Evolutionary conservation across 2,329 filamentous ascomycete species (phyloP).

Genomic region (Knoxdaviesia capensis): DNA sequence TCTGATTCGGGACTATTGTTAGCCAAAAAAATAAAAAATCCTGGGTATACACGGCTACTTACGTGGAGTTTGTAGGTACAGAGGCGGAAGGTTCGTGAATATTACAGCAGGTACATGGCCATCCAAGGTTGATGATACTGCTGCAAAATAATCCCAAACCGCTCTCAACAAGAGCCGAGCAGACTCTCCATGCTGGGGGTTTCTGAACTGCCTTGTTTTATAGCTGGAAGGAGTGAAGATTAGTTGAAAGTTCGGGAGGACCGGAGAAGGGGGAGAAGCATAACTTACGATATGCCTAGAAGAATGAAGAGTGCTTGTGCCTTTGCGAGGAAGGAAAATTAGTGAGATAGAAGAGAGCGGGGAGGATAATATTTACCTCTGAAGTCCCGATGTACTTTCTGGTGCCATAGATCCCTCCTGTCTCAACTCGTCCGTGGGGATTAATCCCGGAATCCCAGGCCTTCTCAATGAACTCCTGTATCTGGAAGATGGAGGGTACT

Average conservation of each 20-base stretch:
- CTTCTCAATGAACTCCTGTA: constrained; percentile 71
- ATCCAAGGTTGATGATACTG: no score
- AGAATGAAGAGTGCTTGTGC: constrained; percentile 60
- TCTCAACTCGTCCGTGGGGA: constrained; percentile 51
- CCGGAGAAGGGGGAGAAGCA: no score
- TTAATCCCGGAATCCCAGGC: constrained; percentile 84
- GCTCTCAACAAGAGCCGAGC: no score
- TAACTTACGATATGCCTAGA: constrained; percentile 41
- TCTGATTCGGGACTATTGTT: constrained; percentile 19
- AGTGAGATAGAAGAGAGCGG: no score
- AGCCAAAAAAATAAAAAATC: no score
- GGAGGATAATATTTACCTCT: constrained; percentile 33
- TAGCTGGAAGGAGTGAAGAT: no score
- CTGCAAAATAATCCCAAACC: no score
- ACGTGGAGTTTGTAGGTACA: constrained; percentile 78
- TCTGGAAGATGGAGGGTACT: constrained; percentile 57
- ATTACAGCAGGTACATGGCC: no score
- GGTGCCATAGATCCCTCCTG: constrained; percentile 70
- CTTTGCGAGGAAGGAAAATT: constrained; percentile 16
- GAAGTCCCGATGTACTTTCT: constrained; percentile 91
- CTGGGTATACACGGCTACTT: constrained; percentile 6
- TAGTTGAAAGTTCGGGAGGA: no score
- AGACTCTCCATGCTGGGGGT: no score
- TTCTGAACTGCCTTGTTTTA: no score
- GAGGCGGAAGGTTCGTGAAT: constrained; percentile 52